phyloP scores from a whole-genome alignment of 2,329 filamentous ascomycete species.

The Fusarium nanum region DNA sequence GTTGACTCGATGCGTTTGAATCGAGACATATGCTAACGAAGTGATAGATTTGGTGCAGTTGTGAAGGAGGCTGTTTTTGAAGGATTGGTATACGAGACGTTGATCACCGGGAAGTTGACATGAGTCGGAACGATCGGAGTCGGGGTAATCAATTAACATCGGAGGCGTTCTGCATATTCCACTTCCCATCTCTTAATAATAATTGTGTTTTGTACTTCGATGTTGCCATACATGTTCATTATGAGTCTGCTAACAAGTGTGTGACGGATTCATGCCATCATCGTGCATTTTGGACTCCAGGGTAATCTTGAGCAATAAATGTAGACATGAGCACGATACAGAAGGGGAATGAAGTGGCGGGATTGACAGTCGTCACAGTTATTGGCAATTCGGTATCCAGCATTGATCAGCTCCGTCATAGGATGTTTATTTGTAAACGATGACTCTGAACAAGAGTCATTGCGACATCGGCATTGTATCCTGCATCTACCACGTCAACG shows the following conservation, averaged over 20 bases:
- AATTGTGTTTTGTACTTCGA: background rate
- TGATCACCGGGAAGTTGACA: background rate
- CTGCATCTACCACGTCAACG: background rate
- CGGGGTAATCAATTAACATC: rapidly evolving
- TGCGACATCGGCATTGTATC: background rate
- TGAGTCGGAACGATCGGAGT: background rate
- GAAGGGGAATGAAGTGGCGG: no score
- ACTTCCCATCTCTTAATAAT: background rate
- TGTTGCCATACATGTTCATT: background rate
- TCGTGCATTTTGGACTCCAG: background rate
- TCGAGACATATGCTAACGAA: background rate
- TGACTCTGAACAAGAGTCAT: background rate
- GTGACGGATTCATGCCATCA: background rate
- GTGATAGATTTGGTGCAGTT: slow-evolving; percentile 19
- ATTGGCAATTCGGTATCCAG: rapidly evolving
- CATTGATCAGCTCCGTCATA: background rate
- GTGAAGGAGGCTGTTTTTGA: slow-evolving; percentile 27
- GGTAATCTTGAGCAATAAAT: background rate
- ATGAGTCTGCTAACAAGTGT: background rate
- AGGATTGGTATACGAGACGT: slow-evolving; percentile 7
- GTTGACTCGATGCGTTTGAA: background rate
- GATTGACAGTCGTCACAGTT: no score
- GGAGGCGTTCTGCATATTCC: no score
- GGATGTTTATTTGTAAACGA: background rate
- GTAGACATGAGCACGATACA: no score